Conservation (phyloP, 192 early-diverging fungal genomes). For the Linnemannia exigua region DNA sequence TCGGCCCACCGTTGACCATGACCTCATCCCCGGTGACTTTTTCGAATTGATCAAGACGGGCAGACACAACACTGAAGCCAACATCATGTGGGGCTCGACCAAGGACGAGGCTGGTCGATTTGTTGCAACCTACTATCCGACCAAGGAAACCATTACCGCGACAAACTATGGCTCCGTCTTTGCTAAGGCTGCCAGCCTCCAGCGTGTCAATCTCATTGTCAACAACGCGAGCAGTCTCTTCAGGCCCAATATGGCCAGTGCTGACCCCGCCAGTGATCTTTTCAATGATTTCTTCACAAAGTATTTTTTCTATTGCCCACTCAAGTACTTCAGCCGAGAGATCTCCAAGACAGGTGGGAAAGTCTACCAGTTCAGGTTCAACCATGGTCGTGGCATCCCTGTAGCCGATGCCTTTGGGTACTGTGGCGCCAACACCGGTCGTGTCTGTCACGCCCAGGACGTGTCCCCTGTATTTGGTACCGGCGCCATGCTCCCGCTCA, state of each 20-base stretch:
- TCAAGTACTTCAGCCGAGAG: neutral
- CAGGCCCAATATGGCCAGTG: neutral
- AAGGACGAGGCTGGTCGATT: slow-evolving; percentile 36
- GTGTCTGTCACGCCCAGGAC: slow-evolving; percentile 32
- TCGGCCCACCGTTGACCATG: slow-evolving; percentile 40
- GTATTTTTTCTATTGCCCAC: slow-evolving; percentile 28
- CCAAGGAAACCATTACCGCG: neutral
- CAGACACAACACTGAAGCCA: slow-evolving; percentile 20
- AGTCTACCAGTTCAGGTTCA: slow-evolving; percentile 29
- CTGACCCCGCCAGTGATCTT: slow-evolving; percentile 4
- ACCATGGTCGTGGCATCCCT: slow-evolving; percentile 11
- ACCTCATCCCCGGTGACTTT: slow-evolving; percentile 27
- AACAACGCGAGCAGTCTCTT: neutral
- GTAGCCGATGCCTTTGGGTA: neutral
- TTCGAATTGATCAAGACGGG: slow-evolving; percentile 16
- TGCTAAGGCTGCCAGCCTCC: neutral
- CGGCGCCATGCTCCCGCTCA: neutral
- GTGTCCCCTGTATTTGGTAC: slow-evolving; percentile 19
- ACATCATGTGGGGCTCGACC: slow-evolving; percentile 17
- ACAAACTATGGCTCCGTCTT: neutral
- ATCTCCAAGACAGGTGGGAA: slow-evolving; percentile 14
- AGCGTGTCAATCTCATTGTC: neutral
- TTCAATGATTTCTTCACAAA: slow-evolving; percentile 13
- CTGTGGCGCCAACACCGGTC: slow-evolving; percentile 17
- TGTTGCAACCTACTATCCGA: neutral